A percentile compares a stretch with the other conserved stretches of the same genome.
Evolutionary conservation across 192 early-diverging fungal species (phyloP).

Genomic region (Glomus cerebriforme): DNA sequence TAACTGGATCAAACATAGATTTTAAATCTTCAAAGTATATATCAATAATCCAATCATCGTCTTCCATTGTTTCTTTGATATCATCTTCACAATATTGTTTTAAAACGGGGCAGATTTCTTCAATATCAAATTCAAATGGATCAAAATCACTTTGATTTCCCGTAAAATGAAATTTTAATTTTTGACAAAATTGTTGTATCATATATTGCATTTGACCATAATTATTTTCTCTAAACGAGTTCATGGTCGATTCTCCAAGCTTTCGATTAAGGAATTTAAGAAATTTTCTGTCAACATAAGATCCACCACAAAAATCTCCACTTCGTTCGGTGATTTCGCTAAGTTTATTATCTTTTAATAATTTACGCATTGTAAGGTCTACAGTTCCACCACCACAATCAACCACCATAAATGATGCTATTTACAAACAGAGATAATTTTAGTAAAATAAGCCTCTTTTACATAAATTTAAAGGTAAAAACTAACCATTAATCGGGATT

Average conservation of each 20-base stretch:
- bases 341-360: background rate
- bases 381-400: constrained; percentile 49
- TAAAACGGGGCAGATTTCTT: constrained; percentile 4
- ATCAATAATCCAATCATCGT: constrained; percentile 9
- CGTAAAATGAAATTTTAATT: background rate
- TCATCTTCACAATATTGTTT: background rate
- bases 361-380: constrained; percentile 27
- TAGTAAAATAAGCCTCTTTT: background rate
- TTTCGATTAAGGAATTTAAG: background rate
- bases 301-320: constrained; percentile 47
- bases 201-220: constrained; percentile 21
- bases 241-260: background rate
- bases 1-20: constrained; percentile 53
- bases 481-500: background rate
- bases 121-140: background rate
- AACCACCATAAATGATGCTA: constrained; percentile 38
- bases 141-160: background rate
- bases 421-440: background rate
- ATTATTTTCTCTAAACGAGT: background rate
- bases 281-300: constrained; percentile 46
- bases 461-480: background rate
- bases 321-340: constrained; percentile 50
- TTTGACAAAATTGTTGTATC: constrained; percentile 1
- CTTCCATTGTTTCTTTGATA: background rate
- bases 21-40: constrained; percentile 11